Conservation (phyloP, 257 asterid species). For the Plantago elongata region DNA sequence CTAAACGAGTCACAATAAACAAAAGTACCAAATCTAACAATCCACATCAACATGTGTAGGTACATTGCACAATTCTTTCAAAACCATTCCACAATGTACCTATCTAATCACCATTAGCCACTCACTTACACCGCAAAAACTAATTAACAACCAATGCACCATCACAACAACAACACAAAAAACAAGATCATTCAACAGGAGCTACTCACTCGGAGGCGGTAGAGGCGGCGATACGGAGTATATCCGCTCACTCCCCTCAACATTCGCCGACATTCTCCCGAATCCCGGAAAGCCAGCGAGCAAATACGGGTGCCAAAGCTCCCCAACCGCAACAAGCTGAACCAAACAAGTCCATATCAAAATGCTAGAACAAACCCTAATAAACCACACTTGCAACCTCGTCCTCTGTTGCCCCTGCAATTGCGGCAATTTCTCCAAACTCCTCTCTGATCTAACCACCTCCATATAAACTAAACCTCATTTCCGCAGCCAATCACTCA, state of each 20-base stretch:
- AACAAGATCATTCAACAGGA: constrained; percentile 21
- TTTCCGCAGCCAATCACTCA: constrained; percentile 48
- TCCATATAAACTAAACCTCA: constrained; percentile 50
- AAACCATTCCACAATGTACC: constrained; percentile 10
- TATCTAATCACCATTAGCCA: neutral
- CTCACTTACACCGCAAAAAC: neutral
- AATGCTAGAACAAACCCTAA: constrained; percentile 85
- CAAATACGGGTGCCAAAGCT: constrained; percentile 72
- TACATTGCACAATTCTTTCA: too few species aligned
- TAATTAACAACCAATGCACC: constrained; percentile 8
- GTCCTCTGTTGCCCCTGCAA: constrained; percentile 68
- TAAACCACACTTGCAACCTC: constrained; percentile 76
- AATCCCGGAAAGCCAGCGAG: constrained; percentile 42
- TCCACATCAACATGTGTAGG: neutral
- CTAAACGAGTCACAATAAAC: too few species aligned
- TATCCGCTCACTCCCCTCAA: constrained; percentile 29
- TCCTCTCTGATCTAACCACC: constrained; percentile 46
- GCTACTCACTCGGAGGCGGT: constrained; percentile 58
- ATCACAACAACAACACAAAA: constrained; percentile 9
- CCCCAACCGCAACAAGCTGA: constrained; percentile 74
- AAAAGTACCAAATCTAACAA: too few species aligned
- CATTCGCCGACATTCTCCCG: constrained; percentile 37
- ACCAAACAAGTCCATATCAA: constrained; percentile 91
- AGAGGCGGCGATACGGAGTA: constrained; percentile 23
- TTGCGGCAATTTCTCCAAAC: constrained; percentile 38